These are phyloP conservation scores for Eimeria acervulina DNA, from an alignment of 169 alveolate genomes.

Conservation along the genomic window DNA sequence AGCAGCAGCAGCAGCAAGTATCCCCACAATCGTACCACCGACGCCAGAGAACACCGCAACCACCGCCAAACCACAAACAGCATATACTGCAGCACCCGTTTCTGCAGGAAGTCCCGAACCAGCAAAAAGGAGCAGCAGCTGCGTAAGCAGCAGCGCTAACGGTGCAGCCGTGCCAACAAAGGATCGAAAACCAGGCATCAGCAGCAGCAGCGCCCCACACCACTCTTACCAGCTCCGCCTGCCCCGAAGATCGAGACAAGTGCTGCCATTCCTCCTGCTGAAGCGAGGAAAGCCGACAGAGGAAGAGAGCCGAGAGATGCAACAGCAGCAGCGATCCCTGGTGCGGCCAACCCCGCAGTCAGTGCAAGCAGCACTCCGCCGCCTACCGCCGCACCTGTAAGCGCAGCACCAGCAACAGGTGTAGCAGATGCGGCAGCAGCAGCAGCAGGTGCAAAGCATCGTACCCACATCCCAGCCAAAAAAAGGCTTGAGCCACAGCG, in stretches of 20 bases:
- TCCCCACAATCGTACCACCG: not conserved
- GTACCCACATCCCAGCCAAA: not conserved
- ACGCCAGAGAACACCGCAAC: not conserved
- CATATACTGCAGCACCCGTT: not conserved
- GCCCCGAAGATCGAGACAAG: slow-evolving; percentile 92
- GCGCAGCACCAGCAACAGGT: not conserved
- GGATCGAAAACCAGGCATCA: not conserved
- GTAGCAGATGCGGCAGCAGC: not conserved
- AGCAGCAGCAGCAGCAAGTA: not conserved
- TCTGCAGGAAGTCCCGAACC: not conserved
- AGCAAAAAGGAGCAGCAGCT: slow-evolving; percentile 1
- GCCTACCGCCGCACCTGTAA: slow-evolving; percentile 93
- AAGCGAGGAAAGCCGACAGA: slow-evolving; percentile 88
- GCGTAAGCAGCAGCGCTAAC: not conserved
- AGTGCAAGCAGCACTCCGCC: slow-evolving; percentile 93
- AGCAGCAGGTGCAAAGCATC: not conserved
- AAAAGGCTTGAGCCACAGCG: not conserved
- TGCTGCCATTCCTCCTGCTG: slow-evolving; percentile 91
- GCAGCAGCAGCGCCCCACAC: not conserved
- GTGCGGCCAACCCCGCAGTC: slow-evolving; percentile 95
- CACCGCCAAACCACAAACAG: not conserved
- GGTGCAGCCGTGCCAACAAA: not conserved
- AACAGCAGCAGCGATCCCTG: slow-evolving; percentile 93
- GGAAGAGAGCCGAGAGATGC: slow-evolving; percentile 80
- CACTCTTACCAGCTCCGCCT: slow-evolving; percentile 89